Conservation (phyloP, 208 protist genomes). For the Tritrichomonas foetus region DNA sequence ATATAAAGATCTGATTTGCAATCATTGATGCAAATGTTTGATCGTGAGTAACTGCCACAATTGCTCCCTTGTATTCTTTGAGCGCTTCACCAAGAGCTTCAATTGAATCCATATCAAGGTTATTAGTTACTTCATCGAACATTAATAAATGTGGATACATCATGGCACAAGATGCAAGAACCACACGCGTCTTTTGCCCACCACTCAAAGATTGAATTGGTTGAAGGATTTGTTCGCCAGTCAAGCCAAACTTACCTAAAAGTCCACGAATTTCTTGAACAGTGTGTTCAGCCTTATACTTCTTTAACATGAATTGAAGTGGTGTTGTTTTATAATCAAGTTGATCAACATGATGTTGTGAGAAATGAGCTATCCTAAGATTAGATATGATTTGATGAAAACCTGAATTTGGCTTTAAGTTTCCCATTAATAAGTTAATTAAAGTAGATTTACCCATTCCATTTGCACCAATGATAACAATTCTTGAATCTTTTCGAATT, state of each 20-base stretch:
- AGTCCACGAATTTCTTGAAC: conserved; percentile 21
- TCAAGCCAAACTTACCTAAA: conserved; percentile 45
- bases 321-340: conserved; percentile 48
- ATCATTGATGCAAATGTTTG: conserved; percentile 29
- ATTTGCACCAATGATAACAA: conserved; percentile 43
- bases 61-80: conserved; percentile 29
- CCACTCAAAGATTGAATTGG: conserved; percentile 47
- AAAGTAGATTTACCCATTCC: conserved; percentile 49
- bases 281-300: not conserved
- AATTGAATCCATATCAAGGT: conserved; percentile 51
- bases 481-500: not conserved
- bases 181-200: conserved; percentile 52
- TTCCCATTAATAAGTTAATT: conserved; percentile 42
- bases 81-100: conserved; percentile 41
- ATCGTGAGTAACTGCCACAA: conserved; percentile 39
- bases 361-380: conserved; percentile 47
- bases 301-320: conserved; percentile 43
- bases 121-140: conserved; percentile 50
- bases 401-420: conserved; percentile 40
- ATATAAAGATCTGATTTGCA: not conserved
- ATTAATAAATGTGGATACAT: conserved; percentile 47
- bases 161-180: conserved; percentile 39
- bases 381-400: conserved; percentile 34
- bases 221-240: conserved; percentile 27
- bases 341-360: conserved; percentile 53